A percentile compares a stretch with the other conserved stretches of the same genome.
phyloP scores from a whole-genome alignment of 192 early-diverging fungal species.

The Coemansia sp. region DNA sequence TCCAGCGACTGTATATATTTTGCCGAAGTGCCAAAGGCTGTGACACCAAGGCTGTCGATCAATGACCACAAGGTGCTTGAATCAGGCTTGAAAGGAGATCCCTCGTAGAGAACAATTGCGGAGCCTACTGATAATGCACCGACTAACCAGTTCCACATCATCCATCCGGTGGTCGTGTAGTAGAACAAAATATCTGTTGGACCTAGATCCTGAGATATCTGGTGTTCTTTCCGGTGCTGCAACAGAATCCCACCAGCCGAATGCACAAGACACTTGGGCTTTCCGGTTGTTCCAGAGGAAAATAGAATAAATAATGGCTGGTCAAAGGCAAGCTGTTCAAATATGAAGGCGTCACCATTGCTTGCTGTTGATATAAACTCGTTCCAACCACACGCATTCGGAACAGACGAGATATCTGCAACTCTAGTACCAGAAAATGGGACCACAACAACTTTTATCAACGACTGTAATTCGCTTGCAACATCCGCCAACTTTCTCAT shows the following conservation, averaged over 20 bases:
- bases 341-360: conserved; percentile 54
- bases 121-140: conserved; percentile 74
- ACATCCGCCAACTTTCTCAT: conserved; percentile 74
- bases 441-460: conserved; percentile 78
- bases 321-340: conserved; percentile 86
- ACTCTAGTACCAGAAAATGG: conserved; percentile 60
- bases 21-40: conserved; percentile 91
- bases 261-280: conserved; percentile 97
- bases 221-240: conserved; percentile 93
- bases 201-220: conserved; percentile 78
- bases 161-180: conserved; percentile 91
- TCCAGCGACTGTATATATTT: conserved; percentile 92
- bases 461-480: conserved; percentile 63
- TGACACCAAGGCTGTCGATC: conserved; percentile 73
- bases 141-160: conserved; percentile 99
- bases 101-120: conserved; percentile 88
- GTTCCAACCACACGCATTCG: conserved; percentile 41
- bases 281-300: conserved; percentile 91
- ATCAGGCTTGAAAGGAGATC: conserved; percentile 89
- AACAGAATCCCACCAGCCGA: conserved; percentile 86
- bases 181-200: conserved; percentile 84
- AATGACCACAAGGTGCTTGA: conserved; percentile 76
- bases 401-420: conserved; percentile 29
- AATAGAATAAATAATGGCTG: conserved; percentile 92
- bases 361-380: conserved; percentile 58